These are phyloP conservation scores for Arxiozyma slooffiae DNA, from an alignment of 1,139 yeast species.

Conservation along the genomic window DNA sequence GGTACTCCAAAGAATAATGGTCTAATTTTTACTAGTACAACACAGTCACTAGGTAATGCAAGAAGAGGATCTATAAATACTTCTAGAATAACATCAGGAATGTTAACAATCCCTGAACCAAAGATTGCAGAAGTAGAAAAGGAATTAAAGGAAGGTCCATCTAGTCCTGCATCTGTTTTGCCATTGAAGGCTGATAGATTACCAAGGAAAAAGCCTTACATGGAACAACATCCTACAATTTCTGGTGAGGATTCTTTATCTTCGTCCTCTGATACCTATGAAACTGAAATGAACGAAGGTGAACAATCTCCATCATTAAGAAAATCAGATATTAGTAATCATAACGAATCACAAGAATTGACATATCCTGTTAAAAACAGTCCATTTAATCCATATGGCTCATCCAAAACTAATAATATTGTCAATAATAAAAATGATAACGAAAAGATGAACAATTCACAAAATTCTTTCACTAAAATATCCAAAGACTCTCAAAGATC, in stretches of 20 bases:
- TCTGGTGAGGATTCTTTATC: conserved; percentile 6
- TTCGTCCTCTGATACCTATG: conserved; percentile 6
- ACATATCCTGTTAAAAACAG: conserved; percentile 5
- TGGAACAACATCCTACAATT: conserved; percentile 7
- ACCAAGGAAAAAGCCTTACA: conserved; percentile 30
- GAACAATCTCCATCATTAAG: conserved; percentile 5
- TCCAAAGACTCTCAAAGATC: conserved; percentile 10
- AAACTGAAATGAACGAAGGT: conserved; percentile 8
- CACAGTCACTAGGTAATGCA: conserved; percentile 5
- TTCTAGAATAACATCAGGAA: conserved; percentile 56
- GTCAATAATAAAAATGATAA: neutral
- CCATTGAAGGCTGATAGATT: conserved; percentile 28
- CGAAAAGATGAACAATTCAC: neutral
- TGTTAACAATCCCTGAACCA: conserved; percentile 42
- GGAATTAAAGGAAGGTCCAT: conserved; percentile 28
- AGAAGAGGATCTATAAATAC: conserved; percentile 7
- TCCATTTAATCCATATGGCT: conserved; percentile 8
- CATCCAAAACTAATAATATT: neutral
- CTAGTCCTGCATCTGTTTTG: conserved; percentile 28
- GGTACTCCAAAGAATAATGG: conserved; percentile 7
- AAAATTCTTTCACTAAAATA: neutral
- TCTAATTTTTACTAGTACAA: conserved; percentile 8
- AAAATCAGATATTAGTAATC: neutral
- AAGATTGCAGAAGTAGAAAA: conserved; percentile 34
- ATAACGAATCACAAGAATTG: neutral